These are phyloP conservation scores for Forsythia viridissima DNA, from an alignment of 257 asterid species.

Conservation along the genomic window DNA sequence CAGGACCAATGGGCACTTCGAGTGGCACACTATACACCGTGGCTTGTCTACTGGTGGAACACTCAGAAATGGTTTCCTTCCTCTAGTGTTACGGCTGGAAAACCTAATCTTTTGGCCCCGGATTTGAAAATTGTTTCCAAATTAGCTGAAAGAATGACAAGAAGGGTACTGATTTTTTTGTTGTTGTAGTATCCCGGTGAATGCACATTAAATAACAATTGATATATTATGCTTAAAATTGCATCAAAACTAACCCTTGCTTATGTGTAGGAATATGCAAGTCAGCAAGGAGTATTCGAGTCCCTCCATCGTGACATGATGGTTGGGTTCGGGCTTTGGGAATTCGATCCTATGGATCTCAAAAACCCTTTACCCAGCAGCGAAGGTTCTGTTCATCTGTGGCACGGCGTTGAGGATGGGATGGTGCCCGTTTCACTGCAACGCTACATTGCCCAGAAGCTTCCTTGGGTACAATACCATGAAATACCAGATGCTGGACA, in stretches of 20 bases:
- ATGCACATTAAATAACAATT: background rate
- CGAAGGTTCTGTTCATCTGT: slow-evolving; percentile 61
- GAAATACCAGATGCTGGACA: slow-evolving; percentile 48
- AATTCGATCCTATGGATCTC: slow-evolving; percentile 68
- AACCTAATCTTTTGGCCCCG: slow-evolving; percentile 41
- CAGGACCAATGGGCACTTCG: slow-evolving; percentile 72
- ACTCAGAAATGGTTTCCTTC: slow-evolving; percentile 67
- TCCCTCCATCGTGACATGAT: slow-evolving; percentile 65
- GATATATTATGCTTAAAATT: background rate
- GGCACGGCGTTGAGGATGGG: slow-evolving; percentile 81
- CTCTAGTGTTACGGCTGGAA: slow-evolving; percentile 57
- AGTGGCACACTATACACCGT: slow-evolving; percentile 66
- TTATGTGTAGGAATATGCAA: slow-evolving; percentile 43
- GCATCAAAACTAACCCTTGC: background rate
- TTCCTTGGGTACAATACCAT: slow-evolving; percentile 61
- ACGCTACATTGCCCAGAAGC: slow-evolving; percentile 51
- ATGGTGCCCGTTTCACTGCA: slow-evolving; percentile 67
- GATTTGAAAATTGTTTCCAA: slow-evolving; percentile 51
- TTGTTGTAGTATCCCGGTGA: background rate
- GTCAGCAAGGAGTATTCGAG: slow-evolving; percentile 67
- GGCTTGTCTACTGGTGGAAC: slow-evolving; percentile 82
- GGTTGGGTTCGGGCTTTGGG: slow-evolving; percentile 67
- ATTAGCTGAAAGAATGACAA: background rate
- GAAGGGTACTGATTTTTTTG: slow-evolving; percentile 34
- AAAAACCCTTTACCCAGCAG: slow-evolving; percentile 44